Evolutionary conservation across 2,329 filamentous ascomycete genomes (phyloP).

Genomic region (Exserohilum rostratum): DNA sequence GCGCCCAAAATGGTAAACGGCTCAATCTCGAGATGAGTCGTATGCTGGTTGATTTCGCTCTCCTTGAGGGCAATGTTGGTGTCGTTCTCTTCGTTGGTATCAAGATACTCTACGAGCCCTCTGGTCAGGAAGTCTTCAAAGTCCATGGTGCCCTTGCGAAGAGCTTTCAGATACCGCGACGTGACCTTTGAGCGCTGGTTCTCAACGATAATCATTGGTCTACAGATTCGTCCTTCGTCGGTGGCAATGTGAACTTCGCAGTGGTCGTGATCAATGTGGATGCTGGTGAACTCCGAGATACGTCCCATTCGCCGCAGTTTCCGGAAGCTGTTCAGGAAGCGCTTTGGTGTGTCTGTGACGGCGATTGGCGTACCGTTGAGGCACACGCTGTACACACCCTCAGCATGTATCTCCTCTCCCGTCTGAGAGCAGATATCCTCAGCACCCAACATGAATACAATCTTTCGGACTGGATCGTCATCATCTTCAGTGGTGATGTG

Average conservation of each 20-base stretch:
- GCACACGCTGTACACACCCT: conserved; percentile 86
- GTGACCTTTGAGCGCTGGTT: conserved; percentile 83
- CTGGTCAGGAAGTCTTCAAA: conserved; percentile 94
- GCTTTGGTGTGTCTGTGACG: conserved; percentile 81
- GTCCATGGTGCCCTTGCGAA: conserved; percentile 81
- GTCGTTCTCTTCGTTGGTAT: conserved; percentile 98
- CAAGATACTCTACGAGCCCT: conserved; percentile 93
- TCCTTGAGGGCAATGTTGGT: conserved; percentile 91
- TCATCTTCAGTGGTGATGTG: conserved; percentile 98
- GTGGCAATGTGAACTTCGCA: conserved; percentile 93
- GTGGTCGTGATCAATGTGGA: conserved; percentile 93
- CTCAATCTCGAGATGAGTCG: conserved; percentile 96
- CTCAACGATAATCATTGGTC: conserved; percentile 94
- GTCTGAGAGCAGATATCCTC: conserved; percentile 80
- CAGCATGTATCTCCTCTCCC: conserved; percentile 84
- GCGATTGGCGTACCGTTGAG: conserved; percentile 95
- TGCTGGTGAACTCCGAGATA: conserved; percentile 94
- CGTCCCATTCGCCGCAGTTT: conserved; percentile 86
- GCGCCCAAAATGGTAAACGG: conserved; percentile 96
- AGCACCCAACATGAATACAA: conserved; percentile 85
- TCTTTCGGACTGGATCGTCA: conserved; percentile 84
- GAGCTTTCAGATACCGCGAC: conserved; percentile 74
- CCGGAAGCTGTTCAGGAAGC: conserved; percentile 84
- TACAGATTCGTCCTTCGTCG: conserved; percentile 94
- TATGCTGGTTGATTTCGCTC: conserved; percentile 77